Conservation (phyloP, 208 protist species). For the Trypanosoma scelopori region DNA sequence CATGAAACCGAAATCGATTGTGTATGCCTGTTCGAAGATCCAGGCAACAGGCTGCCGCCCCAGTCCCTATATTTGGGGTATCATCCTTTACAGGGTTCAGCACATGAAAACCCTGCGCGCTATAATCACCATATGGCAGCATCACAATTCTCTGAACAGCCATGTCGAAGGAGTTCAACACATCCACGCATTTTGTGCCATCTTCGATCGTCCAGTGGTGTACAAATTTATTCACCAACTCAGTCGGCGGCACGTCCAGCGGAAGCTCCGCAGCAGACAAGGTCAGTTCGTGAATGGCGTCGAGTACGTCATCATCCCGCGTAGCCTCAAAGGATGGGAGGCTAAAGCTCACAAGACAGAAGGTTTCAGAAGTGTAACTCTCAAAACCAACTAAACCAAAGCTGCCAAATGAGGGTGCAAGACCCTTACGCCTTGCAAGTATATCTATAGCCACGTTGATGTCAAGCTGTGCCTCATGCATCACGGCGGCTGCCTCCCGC, state of each 20-base stretch:
- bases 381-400: slow-evolving; percentile 84
- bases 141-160: slow-evolving; percentile 65
- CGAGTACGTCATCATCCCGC: slow-evolving; percentile 70
- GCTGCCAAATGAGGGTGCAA: slow-evolving; percentile 51
- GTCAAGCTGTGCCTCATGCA: slow-evolving; percentile 56
- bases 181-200: slow-evolving; percentile 40
- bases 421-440: slow-evolving; percentile 46
- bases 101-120: slow-evolving; percentile 81
- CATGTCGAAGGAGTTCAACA: slow-evolving; percentile 64
- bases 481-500: slow-evolving; percentile 45
- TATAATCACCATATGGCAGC: slow-evolving; percentile 83
- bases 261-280: slow-evolving; percentile 85
- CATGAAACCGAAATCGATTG: slow-evolving; percentile 90
- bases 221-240: slow-evolving; percentile 61
- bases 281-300: slow-evolving; percentile 86
- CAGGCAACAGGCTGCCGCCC: slow-evolving; percentile 78
- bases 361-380: slow-evolving; percentile 82
- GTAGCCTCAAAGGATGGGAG: slow-evolving; percentile 64
- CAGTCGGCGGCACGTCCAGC: slow-evolving; percentile 51
- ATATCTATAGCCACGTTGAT: slow-evolving; percentile 66
- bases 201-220: slow-evolving; percentile 77
- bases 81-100: slow-evolving; percentile 64
- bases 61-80: slow-evolving; percentile 82
- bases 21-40: slow-evolving; percentile 89
- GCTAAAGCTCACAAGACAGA: slow-evolving; percentile 80